Percentiles rank a stretch among this genome's conserved stretches.
These are phyloP conservation scores for Paecilomyces niveus DNA, from an alignment of 2,329 filamentous ascomycete species.

Conservation along the genomic window DNA sequence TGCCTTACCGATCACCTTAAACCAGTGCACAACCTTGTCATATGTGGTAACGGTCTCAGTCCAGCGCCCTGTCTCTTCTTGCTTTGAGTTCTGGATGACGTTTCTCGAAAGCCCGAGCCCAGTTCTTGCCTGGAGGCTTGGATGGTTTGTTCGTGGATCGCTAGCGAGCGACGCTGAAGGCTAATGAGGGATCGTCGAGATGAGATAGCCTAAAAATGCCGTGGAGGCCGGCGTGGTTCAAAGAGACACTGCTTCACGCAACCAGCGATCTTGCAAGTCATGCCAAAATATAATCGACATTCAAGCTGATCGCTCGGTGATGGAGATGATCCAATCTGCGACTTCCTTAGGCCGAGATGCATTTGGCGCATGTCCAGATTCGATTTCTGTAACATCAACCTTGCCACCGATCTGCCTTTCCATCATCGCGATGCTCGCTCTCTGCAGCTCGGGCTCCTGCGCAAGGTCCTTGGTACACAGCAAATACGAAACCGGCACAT, in stretches of 20 bases:
- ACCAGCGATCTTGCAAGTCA: neutral
- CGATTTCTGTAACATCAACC: neutral
- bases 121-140: too few species aligned
- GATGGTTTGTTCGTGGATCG: too few species aligned
- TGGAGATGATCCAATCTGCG: neutral
- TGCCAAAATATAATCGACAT: neutral
- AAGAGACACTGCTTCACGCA: neutral
- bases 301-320: neutral
- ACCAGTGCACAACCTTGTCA: too few species aligned
- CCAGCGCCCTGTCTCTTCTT: too few species aligned
- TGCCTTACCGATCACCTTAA: too few species aligned
- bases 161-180: too few species aligned
- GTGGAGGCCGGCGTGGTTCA: neutral
- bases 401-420: neutral
- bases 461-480: neutral
- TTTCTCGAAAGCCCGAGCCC: too few species aligned
- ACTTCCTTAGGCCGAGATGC: neutral
- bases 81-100: too few species aligned
- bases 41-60: too few species aligned
- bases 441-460: neutral
- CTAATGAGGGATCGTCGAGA: neutral
- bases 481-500: neutral
- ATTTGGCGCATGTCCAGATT: neutral
- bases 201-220: neutral
- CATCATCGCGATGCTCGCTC: neutral